These are phyloP conservation scores for Colletotrichum higginsianum DNA, from an alignment of 2,329 filamentous ascomycete genomes.

Conservation along the genomic window DNA sequence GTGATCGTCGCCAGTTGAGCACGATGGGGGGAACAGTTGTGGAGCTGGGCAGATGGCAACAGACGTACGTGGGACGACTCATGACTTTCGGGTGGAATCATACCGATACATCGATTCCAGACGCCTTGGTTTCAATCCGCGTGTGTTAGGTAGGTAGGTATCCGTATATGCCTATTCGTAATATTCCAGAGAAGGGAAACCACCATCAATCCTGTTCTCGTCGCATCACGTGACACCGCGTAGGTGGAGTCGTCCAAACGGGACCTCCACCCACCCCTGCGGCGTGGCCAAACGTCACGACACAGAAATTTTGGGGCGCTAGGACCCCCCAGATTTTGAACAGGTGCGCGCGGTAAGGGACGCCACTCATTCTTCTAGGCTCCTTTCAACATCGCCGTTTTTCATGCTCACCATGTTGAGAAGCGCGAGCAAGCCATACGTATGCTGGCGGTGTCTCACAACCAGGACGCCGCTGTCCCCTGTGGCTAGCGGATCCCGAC, in stretches of 20 bases:
- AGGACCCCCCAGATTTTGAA: not conserved
- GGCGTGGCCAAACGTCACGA: conserved; percentile 34
- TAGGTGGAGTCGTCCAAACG: conserved; percentile 6
- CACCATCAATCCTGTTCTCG: not conserved
- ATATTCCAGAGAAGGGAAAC: too few relatives aligned
- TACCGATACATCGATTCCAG: too few relatives aligned
- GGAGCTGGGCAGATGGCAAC: not conserved
- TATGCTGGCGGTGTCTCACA: conserved; percentile 53
- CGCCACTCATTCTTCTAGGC: conserved; percentile 11
- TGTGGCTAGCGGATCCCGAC: conserved; percentile 23
- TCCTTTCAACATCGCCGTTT: conserved; percentile 2
- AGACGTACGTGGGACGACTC: too few relatives aligned
- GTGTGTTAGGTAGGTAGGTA: too few relatives aligned
- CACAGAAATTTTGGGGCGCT: conserved; percentile 39
- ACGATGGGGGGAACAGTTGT: not conserved
- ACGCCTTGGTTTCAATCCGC: too few relatives aligned
- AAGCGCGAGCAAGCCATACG: conserved; percentile 48
- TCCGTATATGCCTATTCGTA: too few relatives aligned
- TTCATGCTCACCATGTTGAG: conserved; percentile 49
- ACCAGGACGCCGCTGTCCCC: conserved; percentile 12
- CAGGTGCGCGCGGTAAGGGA: not conserved
- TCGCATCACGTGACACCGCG: conserved; percentile 34
- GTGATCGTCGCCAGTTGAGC: not conserved
- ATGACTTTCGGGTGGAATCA: too few relatives aligned
- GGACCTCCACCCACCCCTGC: not conserved